phyloP scores from a whole-genome alignment of 2,329 filamentous ascomycete species.

The Colletotrichum cuscutae region DNA sequence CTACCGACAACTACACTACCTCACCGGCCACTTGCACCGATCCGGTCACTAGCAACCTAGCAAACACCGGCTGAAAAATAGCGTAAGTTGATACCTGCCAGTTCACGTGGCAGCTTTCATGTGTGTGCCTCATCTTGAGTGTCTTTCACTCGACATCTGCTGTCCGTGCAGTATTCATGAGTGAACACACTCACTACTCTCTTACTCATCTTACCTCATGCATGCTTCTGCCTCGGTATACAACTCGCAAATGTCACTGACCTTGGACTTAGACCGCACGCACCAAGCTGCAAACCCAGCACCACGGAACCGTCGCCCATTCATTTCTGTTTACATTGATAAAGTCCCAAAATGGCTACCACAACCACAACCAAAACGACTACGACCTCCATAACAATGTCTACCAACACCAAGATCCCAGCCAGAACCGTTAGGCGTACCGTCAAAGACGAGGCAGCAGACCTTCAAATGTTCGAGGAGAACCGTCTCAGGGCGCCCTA shows the following conservation, averaged over 20 bases:
- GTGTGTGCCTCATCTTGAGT: neutral
- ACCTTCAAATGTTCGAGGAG: slow-evolving; percentile 23
- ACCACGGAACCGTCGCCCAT: neutral
- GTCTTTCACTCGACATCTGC: neutral
- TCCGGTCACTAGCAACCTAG: neutral
- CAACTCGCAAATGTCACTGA: neutral
- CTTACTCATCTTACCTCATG: neutral
- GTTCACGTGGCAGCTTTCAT: neutral
- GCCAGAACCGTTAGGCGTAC: slow-evolving; percentile 30
- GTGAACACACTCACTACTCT: neutral
- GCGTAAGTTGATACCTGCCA: neutral
- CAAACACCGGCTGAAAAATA: neutral
- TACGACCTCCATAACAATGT: neutral
- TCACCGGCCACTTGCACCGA: neutral
- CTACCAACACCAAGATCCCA: neutral
- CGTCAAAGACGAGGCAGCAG: slow-evolving; percentile 20
- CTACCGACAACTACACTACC: neutral
- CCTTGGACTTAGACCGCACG: neutral
- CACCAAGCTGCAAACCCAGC: neutral
- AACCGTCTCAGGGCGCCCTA: slow-evolving; percentile 44
- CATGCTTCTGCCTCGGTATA: neutral
- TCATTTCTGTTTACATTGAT: neutral
- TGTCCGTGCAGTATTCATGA: neutral
- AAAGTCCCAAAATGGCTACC: neutral
- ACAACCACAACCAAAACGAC: neutral